These are phyloP conservation scores for Phytophthora hybrid DNA, from an alignment of 352 stramenopile genomes.

Conservation along the genomic window DNA sequence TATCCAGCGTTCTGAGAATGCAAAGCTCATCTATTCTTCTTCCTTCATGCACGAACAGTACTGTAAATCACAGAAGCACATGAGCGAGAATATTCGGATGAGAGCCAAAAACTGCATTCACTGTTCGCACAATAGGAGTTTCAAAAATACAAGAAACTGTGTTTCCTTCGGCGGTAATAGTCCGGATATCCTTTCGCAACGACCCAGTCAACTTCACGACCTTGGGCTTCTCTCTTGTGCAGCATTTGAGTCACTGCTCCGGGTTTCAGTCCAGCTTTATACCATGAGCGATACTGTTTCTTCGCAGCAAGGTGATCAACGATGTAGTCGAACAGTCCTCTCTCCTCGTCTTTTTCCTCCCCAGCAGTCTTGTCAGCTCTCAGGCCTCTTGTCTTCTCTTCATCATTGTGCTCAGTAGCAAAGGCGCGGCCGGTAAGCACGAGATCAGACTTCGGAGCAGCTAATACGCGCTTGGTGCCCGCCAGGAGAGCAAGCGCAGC, in stretches of 20 bases:
- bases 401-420: not conserved
- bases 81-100: no score
- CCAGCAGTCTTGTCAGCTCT: not conserved
- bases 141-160: constrained; percentile 3
- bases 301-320: not conserved
- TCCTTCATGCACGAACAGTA: no score
- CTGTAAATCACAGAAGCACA: no score
- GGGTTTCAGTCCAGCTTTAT: not conserved
- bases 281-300: constrained; percentile 5
- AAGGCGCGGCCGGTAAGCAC: not conserved
- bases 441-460: not conserved
- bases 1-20: no score
- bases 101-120: no score
- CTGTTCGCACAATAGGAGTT: no score
- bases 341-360: not conserved
- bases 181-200: not conserved
- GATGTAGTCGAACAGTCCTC: constrained; percentile 5
- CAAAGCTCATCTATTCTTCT: no score
- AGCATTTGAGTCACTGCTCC: not conserved
- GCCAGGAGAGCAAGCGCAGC: not conserved
- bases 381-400: not conserved
- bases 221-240: not conserved
- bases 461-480: not conserved
- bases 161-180: constrained; percentile 1
- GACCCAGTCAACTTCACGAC: constrained; percentile 10